Evolutionary conservation across 2,329 filamentous ascomycete genomes (phyloP), one percentile per base, ranked within the genome.

Genomic region (Ampelomyces quisqualis): DNA sequence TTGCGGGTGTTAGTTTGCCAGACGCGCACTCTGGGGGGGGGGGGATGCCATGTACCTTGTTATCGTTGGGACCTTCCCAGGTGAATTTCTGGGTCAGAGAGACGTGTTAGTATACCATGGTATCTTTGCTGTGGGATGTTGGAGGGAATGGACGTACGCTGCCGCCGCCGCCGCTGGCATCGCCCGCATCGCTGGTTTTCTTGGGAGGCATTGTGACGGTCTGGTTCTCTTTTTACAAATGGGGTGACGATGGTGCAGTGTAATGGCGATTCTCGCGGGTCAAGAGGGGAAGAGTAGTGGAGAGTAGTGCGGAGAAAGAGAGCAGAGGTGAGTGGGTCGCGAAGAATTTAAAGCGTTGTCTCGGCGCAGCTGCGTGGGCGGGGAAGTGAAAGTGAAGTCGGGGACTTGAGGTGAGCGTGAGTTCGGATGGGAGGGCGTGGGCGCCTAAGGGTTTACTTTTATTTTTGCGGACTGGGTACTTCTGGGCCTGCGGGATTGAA

Each of bases 1-100:
- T n/a, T n/a, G 22, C 15, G 24, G 24, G 13, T 13, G 13, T 24
- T 30, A 7, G 18, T 19, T 30, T n/a, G 10, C 5, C 11, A 7
- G 24, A 4, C 7, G n/a, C n/a, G n/a, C n/a, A n/a, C n/a, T n/a
- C n/a, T 8, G 20, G 17, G 23, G 18, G n/a, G 8, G 15, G 17
- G 13, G 21, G 11, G 21, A 13, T 3, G 5, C 7, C 9, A 22
- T 10, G 34, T 45, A 50, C 47, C 40, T 45, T 49, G 17, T 40
- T 40, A 15, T 53, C 49, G 33, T 50, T 47, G 29, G 50, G 47
- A n/a, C 32, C 7, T 8, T 43, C 42, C 49, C 49, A 53, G 21
- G 26, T 23, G 34, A 53, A 50, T 11, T 36, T 22, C 46, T 42
- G 31, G 19, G 5, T n/a, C n/a, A n/a, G 13, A 28, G 20, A 18